phyloP scores from a whole-genome alignment of 2,329 filamentous ascomycete genomes.

The Scopulariopsis brevicaulis region DNA sequence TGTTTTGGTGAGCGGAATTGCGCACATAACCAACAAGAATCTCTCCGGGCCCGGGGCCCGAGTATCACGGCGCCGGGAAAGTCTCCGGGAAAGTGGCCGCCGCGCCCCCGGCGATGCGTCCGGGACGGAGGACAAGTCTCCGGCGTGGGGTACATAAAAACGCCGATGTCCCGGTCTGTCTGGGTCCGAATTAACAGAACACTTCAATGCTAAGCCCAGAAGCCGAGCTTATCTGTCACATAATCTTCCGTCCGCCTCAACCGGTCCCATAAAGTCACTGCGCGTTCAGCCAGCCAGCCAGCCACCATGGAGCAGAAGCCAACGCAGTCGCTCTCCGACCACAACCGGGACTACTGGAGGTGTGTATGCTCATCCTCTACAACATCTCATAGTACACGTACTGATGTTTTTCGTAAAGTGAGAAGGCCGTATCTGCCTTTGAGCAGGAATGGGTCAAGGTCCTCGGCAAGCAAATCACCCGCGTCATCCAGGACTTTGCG shows the following conservation, averaged over 20 bases:
- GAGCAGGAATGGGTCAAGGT: slow-evolving; percentile 9
- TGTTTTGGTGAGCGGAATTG: neutral
- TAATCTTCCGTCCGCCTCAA: neutral
- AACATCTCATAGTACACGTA: neutral
- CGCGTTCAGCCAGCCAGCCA: neutral
- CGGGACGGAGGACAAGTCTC: neutral
- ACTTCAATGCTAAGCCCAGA: neutral
- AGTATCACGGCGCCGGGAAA: neutral
- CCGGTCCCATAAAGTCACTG: neutral
- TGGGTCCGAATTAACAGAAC: neutral
- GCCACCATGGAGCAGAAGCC: neutral
- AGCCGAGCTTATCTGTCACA: neutral
- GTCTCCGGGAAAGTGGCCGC: slow-evolving; percentile 4
- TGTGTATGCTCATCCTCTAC: neutral
- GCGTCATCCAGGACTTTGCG: slow-evolving; percentile 7
- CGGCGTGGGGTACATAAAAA: neutral
- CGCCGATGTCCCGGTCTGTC: neutral
- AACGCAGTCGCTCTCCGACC: slow-evolving; percentile 5
- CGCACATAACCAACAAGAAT: neutral
- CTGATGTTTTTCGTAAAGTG: neutral
- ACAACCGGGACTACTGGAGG: slow-evolving; percentile 9
- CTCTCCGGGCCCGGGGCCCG: neutral
- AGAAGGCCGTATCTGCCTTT: neutral
- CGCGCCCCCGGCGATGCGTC: neutral
- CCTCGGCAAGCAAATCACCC: slow-evolving; percentile 6